A percentile compares a stretch with the other conserved stretches of the same genome.
phyloP scores from a whole-genome alignment of 345 rosid genomes.

The Bretschneidera sinensis region DNA sequence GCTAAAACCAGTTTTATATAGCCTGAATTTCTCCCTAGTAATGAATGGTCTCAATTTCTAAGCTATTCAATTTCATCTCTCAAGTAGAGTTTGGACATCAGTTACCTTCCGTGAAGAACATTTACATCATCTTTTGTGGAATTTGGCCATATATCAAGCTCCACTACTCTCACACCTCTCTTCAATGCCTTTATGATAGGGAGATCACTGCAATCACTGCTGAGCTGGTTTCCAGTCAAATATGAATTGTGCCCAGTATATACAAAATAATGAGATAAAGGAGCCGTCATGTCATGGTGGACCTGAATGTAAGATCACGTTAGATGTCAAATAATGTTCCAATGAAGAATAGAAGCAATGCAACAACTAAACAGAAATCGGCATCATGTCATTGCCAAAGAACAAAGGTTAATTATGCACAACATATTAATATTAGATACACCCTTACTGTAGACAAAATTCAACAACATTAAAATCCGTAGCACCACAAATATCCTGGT shows the following conservation, averaged over 20 bases:
- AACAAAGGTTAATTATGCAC: neutral
- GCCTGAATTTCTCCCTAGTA: neutral
- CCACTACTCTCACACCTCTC: constrained; percentile 84
- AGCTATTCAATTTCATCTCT: neutral
- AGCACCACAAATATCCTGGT: no score
- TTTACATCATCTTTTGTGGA: constrained; percentile 52
- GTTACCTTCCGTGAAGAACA: constrained; percentile 91
- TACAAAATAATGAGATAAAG: constrained; percentile 84
- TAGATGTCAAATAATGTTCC: neutral
- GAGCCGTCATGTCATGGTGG: constrained; percentile 79
- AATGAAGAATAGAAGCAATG: neutral
- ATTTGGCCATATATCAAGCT: constrained; percentile 94
- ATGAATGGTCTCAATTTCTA: neutral
- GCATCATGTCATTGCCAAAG: neutral
- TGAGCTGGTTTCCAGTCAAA: constrained; percentile 89
- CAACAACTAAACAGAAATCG: neutral
- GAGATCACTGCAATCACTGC: constrained; percentile 88
- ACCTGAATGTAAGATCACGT: constrained; percentile 41
- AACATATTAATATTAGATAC: no score
- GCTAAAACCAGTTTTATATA: neutral
- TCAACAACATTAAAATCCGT: no score
- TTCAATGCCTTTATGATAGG: constrained; percentile 74
- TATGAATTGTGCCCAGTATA: constrained; percentile 92
- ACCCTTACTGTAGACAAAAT: no score
- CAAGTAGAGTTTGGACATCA: neutral